Evolutionary conservation across 164 flowering plant species (phyloP).

Genomic region (Vitis rupestris): DNA sequence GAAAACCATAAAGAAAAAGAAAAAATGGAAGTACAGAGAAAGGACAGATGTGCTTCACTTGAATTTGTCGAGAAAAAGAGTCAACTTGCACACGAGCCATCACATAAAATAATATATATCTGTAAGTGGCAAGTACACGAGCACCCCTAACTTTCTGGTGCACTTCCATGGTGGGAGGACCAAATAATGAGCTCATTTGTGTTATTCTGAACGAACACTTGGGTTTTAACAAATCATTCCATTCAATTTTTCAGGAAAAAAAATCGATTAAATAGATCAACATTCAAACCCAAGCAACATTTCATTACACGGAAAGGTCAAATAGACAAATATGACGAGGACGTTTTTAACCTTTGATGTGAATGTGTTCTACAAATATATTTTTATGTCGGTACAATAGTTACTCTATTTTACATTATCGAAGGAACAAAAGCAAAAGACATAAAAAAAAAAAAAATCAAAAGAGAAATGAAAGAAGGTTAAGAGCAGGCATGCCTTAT

Average conservation of each 20-base stretch:
- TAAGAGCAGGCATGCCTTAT: too few relatives aligned
- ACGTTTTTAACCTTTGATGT: too few relatives aligned
- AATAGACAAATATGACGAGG: background rate
- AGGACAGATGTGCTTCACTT: constrained; percentile 22
- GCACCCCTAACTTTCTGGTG: constrained; percentile 11
- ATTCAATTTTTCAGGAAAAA: background rate
- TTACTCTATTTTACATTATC: too few relatives aligned
- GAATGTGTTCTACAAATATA: too few relatives aligned
- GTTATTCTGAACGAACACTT: background rate
- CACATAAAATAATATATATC: constrained; percentile 13
- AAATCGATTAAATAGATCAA: too few relatives aligned
- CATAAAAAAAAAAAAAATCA: too few relatives aligned
- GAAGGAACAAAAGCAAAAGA: too few relatives aligned
- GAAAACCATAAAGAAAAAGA: too few relatives aligned
- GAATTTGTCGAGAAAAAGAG: constrained; percentile 13
- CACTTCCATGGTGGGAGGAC: background rate
- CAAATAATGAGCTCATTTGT: background rate
- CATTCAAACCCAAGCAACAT: background rate
- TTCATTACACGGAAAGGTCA: constrained; percentile 17
- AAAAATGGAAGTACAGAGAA: background rate
- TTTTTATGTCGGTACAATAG: too few relatives aligned
- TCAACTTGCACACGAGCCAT: constrained; percentile 3
- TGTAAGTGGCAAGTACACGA: constrained; percentile 19
- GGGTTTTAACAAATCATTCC: background rate
- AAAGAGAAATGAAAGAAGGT: too few relatives aligned